Evolutionary conservation across 1,139 yeast species (phyloP).

Genomic region (Lipomyces yarrowii): DNA sequence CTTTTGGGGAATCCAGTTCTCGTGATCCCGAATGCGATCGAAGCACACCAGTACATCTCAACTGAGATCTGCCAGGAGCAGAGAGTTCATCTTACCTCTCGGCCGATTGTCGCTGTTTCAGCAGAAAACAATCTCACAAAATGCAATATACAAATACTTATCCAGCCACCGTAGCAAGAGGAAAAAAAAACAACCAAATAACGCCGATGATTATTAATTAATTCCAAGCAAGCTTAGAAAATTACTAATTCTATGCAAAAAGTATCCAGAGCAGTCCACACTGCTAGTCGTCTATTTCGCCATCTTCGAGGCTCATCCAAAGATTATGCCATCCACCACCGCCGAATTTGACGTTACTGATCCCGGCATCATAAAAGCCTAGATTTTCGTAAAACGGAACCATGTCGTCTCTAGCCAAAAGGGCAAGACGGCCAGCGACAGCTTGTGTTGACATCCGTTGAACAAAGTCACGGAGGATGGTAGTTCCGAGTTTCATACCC

Average conservation of each 20-base stretch:
- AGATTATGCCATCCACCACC: slow-evolving; percentile 69
- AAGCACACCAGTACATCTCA: too few species aligned
- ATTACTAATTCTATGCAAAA: neutral
- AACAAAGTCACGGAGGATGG: slow-evolving; percentile 82
- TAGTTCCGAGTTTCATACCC: slow-evolving; percentile 78
- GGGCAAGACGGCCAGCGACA: slow-evolving; percentile 74
- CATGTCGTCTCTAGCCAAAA: slow-evolving; percentile 71
- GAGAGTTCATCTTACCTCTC: too few species aligned
- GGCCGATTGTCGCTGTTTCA: too few species aligned
- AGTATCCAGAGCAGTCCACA: neutral
- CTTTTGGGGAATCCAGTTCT: too few species aligned
- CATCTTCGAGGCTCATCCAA: slow-evolving; percentile 54
- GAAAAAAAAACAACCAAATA: neutral
- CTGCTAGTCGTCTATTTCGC: slow-evolving; percentile 38
- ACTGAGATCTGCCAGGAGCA: too few species aligned
- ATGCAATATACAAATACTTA: neutral
- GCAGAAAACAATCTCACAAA: neutral
- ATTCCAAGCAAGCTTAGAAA: neutral
- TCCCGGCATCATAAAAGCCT: slow-evolving; percentile 72
- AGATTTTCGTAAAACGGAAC: slow-evolving; percentile 76
- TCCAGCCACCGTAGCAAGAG: too few species aligned
- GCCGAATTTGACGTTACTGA: slow-evolving; percentile 60
- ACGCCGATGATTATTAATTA: neutral
- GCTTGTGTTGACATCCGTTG: slow-evolving; percentile 88
- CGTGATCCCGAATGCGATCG: too few species aligned